Evolutionary conservation across 2,329 filamentous ascomycete genomes (phyloP), one percentile per base, ranked within the genome.

Genomic region (Plectosphaerella cucumerina): DNA sequence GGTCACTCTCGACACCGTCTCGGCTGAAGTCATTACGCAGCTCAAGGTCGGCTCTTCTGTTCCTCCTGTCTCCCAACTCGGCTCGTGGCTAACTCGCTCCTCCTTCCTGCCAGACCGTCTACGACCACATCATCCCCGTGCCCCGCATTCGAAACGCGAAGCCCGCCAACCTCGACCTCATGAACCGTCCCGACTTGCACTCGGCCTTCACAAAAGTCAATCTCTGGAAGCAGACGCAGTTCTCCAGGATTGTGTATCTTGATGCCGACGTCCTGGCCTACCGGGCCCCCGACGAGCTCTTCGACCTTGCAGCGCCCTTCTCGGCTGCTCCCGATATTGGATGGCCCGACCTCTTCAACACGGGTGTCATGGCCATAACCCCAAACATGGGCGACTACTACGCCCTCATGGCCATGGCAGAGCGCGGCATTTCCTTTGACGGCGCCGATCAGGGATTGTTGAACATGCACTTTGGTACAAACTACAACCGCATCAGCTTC

Each of bases 331-430:
- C 94, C 31, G 94, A 99, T 69, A 91, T 97, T 61, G 94, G 94
- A 59, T 99, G 94, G 94, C 94, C 94, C 33, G 94, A 99, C 71
- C 82, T 92, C 54, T 97, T 97, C 83, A 99, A 99, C 71, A 91
- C 89, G n/a, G 94, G 94, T 62, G 84, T 99, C 60, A 95, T 99
- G 90, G 90, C 91, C 34, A 71, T 99, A 53, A 86, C 80, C 15
- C 94, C 94, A 33, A 87, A 93, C 69, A 76, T 92, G 80, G 87
- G 86, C 51, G 92, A 96, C 59, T 97, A 92, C 70, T 86, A 90
- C 70, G 88, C 90, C 41, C 78, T 99, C 64, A 77, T 85, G 56
- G 89, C 89, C 56, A 84, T 97, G 77, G 91, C 94, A 22, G 82
- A 91, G 59, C 79, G 85, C 50, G 92, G 92, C 22, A 89, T 93